Base-by-base conservation (phyloP, 805 yeast species). In the Candida maesae region DNA sequence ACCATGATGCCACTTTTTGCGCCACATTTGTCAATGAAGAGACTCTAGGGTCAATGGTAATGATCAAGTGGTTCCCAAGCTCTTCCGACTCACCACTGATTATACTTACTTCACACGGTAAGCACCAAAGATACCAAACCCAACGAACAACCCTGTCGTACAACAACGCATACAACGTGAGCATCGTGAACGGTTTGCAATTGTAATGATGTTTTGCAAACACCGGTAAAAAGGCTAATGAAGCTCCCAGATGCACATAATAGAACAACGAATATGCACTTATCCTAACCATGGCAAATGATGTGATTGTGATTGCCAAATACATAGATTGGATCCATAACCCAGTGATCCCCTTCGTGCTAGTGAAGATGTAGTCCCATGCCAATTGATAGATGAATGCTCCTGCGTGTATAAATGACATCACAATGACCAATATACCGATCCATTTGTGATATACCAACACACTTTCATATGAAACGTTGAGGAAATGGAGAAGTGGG, bases 161-260 rank as follows among this genome's bases (percentile, higher is more conserved):
- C 1, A 41, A 4, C 21, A 57, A 17, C 14, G 47, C 46, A n/a
- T 34, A 34, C 3, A 37, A 19, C 8, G 48, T 41, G 4, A 53
- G 31, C n/a, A 42, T 21, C 3, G 55, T 52, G 41, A 55, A 55
- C 4, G 55, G 51, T 31, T 47, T 44, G 33, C 59, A 54, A 28
- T 51, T 54, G 32, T 50, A 42, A 29, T 54, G 58, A 36, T 57
- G 61, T n/a, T 27, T 36, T 30, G 47, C 49, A 21, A 56, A 53
- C n/a, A 55, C 33, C 4, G 59, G 59, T n/a, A 57, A 41, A 31
- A 54, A 54, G 9, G 43, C 29, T 17, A 51, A 13, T 17, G 52
- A 47, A 12, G 50, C 38, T 2, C 42, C 19, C 2, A 53, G 4
- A 35, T 57, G 61, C 9, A 47, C 12, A 9, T 29, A 38, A 35